Percentiles rank a stretch among this genome's conserved stretches.
phyloP scores from a whole-genome alignment of 2,329 filamentous ascomycete species.

The Paraphaeosphaeria sporulosa region DNA sequence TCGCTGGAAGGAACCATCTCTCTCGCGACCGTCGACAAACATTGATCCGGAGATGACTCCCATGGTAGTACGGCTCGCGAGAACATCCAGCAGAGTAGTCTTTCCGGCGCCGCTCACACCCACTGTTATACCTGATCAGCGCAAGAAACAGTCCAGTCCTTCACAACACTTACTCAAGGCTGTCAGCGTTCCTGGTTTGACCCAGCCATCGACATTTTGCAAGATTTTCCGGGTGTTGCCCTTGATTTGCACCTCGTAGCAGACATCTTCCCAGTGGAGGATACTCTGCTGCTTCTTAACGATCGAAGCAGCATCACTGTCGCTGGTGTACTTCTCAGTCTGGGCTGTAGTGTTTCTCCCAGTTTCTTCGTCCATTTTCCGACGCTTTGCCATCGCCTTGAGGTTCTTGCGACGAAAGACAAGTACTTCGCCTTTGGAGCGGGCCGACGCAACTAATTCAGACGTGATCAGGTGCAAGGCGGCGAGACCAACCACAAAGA shows the following conservation, averaged over 20 bases:
- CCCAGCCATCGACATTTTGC: slow-evolving; percentile 89
- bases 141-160: slow-evolving; percentile 46
- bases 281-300: slow-evolving; percentile 66
- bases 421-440: slow-evolving; percentile 60
- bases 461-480: slow-evolving; percentile 52
- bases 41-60: slow-evolving; percentile 91
- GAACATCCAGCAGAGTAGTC: slow-evolving; percentile 85
- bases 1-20: slow-evolving; percentile 85
- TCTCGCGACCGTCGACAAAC: slow-evolving; percentile 75
- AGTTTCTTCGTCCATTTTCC: slow-evolving; percentile 45
- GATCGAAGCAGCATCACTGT: slow-evolving; percentile 36
- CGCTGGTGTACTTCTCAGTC: slow-evolving; percentile 36
- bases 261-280: slow-evolving; percentile 86
- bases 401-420: slow-evolving; percentile 52
- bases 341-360: slow-evolving; percentile 39
- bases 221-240: slow-evolving; percentile 76
- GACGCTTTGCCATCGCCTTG: slow-evolving; percentile 33
- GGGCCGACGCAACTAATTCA: slow-evolving; percentile 57
- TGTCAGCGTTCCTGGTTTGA: slow-evolving; percentile 85
- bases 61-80: slow-evolving; percentile 86
- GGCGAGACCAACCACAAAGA: slow-evolving; percentile 54
- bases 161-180: slow-evolving; percentile 65
- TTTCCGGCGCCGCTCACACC: slow-evolving; percentile 93
- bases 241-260: slow-evolving; percentile 83
- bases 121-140: slow-evolving; percentile 60